phyloP scores from a whole-genome alignment of 257 asterid genomes.

The Leptodermis oblonga region DNA sequence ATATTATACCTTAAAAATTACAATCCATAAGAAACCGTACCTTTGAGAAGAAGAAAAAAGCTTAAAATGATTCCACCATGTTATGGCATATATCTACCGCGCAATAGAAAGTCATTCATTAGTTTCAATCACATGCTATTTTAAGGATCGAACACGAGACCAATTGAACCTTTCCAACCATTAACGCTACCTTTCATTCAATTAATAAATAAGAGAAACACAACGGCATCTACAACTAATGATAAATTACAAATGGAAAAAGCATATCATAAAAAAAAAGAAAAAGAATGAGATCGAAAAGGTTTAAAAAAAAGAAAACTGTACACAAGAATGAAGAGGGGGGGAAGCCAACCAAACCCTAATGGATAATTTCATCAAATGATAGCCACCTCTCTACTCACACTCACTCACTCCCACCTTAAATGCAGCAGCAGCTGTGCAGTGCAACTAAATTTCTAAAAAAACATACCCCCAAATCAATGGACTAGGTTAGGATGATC shows the following conservation, averaged over 20 bases:
- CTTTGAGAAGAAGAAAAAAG: too few species aligned
- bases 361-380: slow-evolving; percentile 20
- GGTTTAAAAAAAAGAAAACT: slow-evolving; percentile 36
- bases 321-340: slow-evolving; percentile 66
- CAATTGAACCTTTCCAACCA: slow-evolving; percentile 7
- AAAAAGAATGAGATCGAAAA: slow-evolving; percentile 18
- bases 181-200: too few species aligned
- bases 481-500: not conserved
- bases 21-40: too few species aligned
- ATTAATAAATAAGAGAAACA: slow-evolving; percentile 17
- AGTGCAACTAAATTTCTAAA: slow-evolving; percentile 20
- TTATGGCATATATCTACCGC: too few species aligned
- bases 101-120: too few species aligned
- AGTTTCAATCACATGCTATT: too few species aligned
- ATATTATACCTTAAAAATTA: too few species aligned
- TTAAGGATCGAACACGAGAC: not conserved
- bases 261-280: slow-evolving; percentile 25
- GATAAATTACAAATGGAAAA: slow-evolving; percentile 49
- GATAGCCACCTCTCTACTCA: too few species aligned
- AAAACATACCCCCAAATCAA: slow-evolving; percentile 25
- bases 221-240: slow-evolving; percentile 28
- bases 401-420: slow-evolving; percentile 13
- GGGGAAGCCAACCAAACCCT: slow-evolving; percentile 20
- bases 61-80: too few species aligned
- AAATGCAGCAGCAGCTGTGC: slow-evolving; percentile 19